These are phyloP conservation scores for Aspergillus sp. DNA, from an alignment of 2,329 filamentous ascomycete genomes.

Conservation along the genomic window DNA sequence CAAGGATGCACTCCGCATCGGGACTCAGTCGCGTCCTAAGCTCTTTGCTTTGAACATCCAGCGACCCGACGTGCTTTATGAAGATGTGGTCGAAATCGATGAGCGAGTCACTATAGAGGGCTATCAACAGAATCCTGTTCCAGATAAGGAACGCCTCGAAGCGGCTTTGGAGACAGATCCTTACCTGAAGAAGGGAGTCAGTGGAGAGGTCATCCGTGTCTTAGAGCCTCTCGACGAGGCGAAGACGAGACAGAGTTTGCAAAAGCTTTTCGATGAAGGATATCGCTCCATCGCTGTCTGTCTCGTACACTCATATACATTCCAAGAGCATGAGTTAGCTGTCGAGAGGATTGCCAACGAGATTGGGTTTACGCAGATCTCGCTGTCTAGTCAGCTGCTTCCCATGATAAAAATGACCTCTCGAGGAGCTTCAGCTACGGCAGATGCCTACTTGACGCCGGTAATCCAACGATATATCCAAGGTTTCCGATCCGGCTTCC, in stretches of 20 bases:
- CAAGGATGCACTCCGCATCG: constrained; percentile 81
- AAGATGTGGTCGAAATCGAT: constrained; percentile 79
- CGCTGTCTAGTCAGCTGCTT: constrained; percentile 73
- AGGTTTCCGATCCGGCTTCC: constrained; percentile 44
- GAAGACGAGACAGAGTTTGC: not conserved
- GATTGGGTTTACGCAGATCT: constrained; percentile 77
- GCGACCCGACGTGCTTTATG: constrained; percentile 80
- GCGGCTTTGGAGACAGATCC: constrained; percentile 54
- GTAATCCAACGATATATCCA: constrained; percentile 74
- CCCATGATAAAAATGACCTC: constrained; percentile 85
- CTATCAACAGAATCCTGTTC: constrained; percentile 56
- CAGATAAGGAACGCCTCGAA: constrained; percentile 70
- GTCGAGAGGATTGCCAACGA: constrained; percentile 75
- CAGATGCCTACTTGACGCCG: constrained; percentile 77
- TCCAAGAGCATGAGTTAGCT: constrained; percentile 77
- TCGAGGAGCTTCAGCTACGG: constrained; percentile 73
- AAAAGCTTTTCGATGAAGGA: not conserved
- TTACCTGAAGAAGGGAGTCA: constrained; percentile 22
- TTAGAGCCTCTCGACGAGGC: constrained; percentile 6
- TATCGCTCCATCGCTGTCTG: not conserved
- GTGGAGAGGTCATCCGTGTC: constrained; percentile 65
- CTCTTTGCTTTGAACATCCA: constrained; percentile 87
- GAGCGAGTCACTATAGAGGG: constrained; percentile 69
- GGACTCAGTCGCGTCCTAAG: constrained; percentile 83
- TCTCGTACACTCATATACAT: constrained; percentile 54